These are phyloP conservation scores for Coemansia pectinata DNA, from an alignment of 192 early-diverging fungal genomes.

Conservation along the genomic window DNA sequence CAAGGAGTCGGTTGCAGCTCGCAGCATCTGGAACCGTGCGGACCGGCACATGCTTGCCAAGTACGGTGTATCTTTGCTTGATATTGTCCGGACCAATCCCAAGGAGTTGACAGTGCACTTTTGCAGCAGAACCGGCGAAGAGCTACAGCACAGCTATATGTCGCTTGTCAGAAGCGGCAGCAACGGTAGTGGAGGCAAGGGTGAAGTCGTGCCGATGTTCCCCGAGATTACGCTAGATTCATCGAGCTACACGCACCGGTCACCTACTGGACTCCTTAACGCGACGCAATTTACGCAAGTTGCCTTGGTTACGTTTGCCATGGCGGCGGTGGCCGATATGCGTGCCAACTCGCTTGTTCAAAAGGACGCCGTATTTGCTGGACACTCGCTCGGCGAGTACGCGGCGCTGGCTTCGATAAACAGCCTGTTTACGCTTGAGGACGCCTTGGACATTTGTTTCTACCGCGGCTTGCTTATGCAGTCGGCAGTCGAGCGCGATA, in stretches of 20 bases:
- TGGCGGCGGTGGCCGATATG: constrained; percentile 88
- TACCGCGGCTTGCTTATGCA: constrained; percentile 98
- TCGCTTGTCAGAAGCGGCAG: neutral
- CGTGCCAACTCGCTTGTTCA: constrained; percentile 79
- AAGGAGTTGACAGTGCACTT: constrained; percentile 65
- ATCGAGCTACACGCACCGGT: constrained; percentile 77
- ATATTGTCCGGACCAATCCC: constrained; percentile 88
- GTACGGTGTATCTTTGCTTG: constrained; percentile 87
- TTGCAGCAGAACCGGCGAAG: constrained; percentile 79
- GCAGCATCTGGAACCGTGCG: constrained; percentile 88
- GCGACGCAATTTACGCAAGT: constrained; percentile 96
- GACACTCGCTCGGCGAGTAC: constrained; percentile 94
- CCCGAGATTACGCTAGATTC: constrained; percentile 70
- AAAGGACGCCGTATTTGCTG: constrained; percentile 77
- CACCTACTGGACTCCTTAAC: constrained; percentile 77
- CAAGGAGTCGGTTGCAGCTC: constrained; percentile 73
- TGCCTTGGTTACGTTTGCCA: constrained; percentile 80
- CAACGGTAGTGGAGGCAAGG: neutral
- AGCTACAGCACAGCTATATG: constrained; percentile 79
- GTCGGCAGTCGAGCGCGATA: constrained; percentile 81
- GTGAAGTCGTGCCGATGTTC: neutral
- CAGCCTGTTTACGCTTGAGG: constrained; percentile 76
- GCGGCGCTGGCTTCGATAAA: constrained; percentile 80
- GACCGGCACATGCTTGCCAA: constrained; percentile 81
- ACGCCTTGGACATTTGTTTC: constrained; percentile 85